Conservation (phyloP, 306 rosid species). For the Arachis stenosperma region DNA sequence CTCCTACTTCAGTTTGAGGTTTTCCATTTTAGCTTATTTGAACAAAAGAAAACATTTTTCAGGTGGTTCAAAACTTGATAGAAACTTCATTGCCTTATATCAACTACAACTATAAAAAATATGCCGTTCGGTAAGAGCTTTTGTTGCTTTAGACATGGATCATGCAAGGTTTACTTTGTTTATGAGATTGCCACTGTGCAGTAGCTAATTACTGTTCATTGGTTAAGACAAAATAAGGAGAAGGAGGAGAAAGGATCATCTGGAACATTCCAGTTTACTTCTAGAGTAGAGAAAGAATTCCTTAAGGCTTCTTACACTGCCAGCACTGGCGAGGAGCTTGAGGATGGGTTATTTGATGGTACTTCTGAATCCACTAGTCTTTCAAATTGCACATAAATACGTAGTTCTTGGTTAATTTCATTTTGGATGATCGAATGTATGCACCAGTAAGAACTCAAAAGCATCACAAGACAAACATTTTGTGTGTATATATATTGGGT, state of each 20-base stretch:
- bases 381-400: slow-evolving; percentile 21
- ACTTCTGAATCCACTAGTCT: slow-evolving; percentile 40
- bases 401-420: slow-evolving; percentile 5
- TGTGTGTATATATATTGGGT: neutral
- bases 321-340: slow-evolving; percentile 91
- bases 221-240: slow-evolving; percentile 67
- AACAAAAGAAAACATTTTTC: slow-evolving; percentile 36
- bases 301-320: slow-evolving; percentile 92
- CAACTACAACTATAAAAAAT: slow-evolving; percentile 85
- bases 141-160: slow-evolving; percentile 14
- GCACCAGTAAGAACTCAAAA: slow-evolving; percentile 4
- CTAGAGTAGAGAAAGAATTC: slow-evolving; percentile 96
- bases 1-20: slow-evolving; percentile 8
- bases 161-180: slow-evolving; percentile 26
- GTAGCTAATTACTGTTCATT: slow-evolving; percentile 39
- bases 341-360: slow-evolving; percentile 98
- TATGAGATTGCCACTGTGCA: slow-evolving; percentile 26
- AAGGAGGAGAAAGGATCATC: slow-evolving; percentile 60
- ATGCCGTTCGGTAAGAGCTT: slow-evolving; percentile 73
- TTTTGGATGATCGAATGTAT: slow-evolving; percentile 10
- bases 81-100: slow-evolving; percentile 86
- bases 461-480: slow-evolving; percentile 3
- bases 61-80: slow-evolving; percentile 90
- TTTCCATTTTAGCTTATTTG: slow-evolving; percentile 28
- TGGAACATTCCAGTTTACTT: slow-evolving; percentile 67